phyloP scores from a whole-genome alignment of 768 basidiomycete species.

The Amanita muscaria region DNA sequence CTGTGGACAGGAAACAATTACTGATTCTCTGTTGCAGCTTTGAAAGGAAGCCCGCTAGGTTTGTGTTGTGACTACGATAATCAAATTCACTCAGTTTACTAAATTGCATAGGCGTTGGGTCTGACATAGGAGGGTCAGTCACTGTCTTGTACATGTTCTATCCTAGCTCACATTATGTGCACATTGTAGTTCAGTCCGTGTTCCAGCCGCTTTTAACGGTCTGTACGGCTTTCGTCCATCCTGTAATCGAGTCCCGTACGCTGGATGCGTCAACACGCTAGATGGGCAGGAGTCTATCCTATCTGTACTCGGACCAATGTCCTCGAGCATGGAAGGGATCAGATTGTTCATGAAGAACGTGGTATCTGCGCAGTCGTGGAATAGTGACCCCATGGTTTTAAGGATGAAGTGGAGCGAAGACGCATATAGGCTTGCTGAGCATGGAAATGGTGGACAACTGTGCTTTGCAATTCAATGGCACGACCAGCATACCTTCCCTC shows the following conservation, averaged over 20 bases:
- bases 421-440: constrained; percentile 50
- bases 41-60: constrained; percentile 39
- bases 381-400: constrained; percentile 49
- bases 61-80: constrained; percentile 6
- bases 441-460: constrained; percentile 24
- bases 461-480: constrained; percentile 8
- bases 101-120: constrained; percentile 65
- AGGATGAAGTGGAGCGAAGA: constrained; percentile 55
- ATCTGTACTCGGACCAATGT: constrained; percentile 71
- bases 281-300: constrained; percentile 65
- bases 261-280: constrained; percentile 52
- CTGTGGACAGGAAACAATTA: not conserved
- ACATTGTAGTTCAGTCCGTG: constrained; percentile 57
- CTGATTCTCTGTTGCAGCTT: constrained; percentile 19
- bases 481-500: constrained; percentile 2
- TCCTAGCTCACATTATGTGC: not conserved
- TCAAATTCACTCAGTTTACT: no score
- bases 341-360: constrained; percentile 61
- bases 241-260: constrained; percentile 61
- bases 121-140: constrained; percentile 69
- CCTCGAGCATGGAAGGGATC: constrained; percentile 48
- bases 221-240: constrained; percentile 67
- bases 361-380: constrained; percentile 53
- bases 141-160: not conserved
- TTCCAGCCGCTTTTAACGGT: constrained; percentile 60